Conservation (phyloP, 2,329 filamentous ascomycete genomes). For the Fusarium marasasianum region DNA sequence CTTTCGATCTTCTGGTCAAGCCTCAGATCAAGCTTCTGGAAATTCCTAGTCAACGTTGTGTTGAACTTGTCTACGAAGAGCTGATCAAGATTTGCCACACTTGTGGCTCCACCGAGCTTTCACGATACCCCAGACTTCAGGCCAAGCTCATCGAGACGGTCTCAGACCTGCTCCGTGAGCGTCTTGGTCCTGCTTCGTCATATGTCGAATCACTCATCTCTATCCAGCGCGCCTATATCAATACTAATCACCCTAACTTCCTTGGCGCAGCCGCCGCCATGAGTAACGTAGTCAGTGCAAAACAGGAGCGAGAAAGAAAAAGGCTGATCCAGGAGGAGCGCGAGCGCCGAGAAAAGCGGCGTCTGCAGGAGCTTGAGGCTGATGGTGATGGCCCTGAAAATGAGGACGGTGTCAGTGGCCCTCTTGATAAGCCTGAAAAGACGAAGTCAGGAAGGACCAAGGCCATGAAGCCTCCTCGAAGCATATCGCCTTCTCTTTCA, state of each 20-base stretch:
- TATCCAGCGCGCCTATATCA: constrained; percentile 98
- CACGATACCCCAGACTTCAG: constrained; percentile 90
- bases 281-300: constrained; percentile 94
- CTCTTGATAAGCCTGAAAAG: constrained; percentile 61
- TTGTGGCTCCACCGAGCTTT: constrained; percentile 93
- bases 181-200: constrained; percentile 84
- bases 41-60: constrained; percentile 92
- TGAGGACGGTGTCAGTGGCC: constrained; percentile 55
- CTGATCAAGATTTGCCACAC: constrained; percentile 99
- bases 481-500: constrained; percentile 77
- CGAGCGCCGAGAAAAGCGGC: constrained; percentile 83
- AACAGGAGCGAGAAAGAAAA: constrained; percentile 93
- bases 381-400: constrained; percentile 78
- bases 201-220: constrained; percentile 98
- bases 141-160: constrained; percentile 98
- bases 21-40: constrained; percentile 98
- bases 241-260: constrained; percentile 99
- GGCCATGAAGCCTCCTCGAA: constrained; percentile 64
- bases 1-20: constrained; percentile 96
- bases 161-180: constrained; percentile 91
- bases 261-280: constrained; percentile 95
- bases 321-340: constrained; percentile 82
- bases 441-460: constrained; percentile 50
- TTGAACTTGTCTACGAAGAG: constrained; percentile 98
- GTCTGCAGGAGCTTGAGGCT: constrained; percentile 83